Percentiles rank a stretch among this genome's conserved stretches.
Evolutionary conservation across 371 early-diverging fungal genomes (phyloP).

Genomic region (Mucor lusitanicus): DNA sequence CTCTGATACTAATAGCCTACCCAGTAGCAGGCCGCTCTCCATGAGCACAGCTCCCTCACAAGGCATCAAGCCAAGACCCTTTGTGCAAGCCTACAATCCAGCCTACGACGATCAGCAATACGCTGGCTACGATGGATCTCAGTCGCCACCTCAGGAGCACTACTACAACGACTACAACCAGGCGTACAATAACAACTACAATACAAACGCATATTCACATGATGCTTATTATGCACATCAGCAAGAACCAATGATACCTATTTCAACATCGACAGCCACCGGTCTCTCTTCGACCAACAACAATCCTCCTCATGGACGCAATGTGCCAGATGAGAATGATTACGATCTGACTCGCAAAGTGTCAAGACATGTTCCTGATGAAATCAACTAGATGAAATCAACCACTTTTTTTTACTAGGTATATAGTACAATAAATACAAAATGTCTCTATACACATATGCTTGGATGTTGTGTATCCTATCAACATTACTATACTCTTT

Average conservation of each 20-base stretch:
- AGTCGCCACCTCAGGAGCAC: background rate
- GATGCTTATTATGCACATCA: constrained; percentile 14
- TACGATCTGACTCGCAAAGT: background rate
- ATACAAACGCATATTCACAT: constrained; percentile 1
- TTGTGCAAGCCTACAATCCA: constrained; percentile 28
- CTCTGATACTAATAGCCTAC: constrained; percentile 5
- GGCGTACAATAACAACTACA: background rate
- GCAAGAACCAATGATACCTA: constrained; percentile 14
- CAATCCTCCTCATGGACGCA: background rate
- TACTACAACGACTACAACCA: constrained; percentile 9
- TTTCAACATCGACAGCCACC: background rate
- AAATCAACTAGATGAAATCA: constrained; percentile 2
- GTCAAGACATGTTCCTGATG: constrained; percentile 27
- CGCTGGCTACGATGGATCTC: background rate
- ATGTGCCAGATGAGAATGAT: constrained; percentile 26
- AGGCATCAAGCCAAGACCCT: constrained; percentile 14
- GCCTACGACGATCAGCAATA: background rate
- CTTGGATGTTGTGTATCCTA: background rate
- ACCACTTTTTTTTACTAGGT: no score
- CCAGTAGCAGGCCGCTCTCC: background rate
- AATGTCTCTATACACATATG: background rate
- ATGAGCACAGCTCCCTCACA: constrained; percentile 3
- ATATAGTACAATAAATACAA: background rate
- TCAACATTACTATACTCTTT: no score
- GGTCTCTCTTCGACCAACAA: background rate